Evolutionary conservation across 208 protist genomes (phyloP).

Genomic region (Trypanosoma platydactyli): DNA sequence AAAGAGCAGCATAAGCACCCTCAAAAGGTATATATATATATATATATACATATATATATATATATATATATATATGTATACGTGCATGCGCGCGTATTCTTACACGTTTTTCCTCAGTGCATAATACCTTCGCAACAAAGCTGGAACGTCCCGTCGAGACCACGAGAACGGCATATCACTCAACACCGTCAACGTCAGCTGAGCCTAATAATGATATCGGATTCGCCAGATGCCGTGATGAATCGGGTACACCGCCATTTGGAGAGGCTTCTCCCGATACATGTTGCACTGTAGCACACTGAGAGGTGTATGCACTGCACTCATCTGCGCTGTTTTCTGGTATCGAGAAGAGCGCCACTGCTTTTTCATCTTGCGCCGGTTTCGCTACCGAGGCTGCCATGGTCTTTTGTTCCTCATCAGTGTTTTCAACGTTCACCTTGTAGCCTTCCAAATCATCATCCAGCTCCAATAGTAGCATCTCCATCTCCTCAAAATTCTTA

Average conservation of each 20-base stretch:
- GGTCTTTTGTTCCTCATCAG: slow-evolving; percentile 7
- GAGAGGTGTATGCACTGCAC: neutral
- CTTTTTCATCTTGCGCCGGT: neutral
- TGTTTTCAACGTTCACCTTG: too few species aligned
- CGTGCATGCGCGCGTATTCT: too few species aligned
- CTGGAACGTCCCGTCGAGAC: too few species aligned
- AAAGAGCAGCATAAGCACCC: too few species aligned
- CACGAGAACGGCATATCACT: slow-evolving; percentile 37
- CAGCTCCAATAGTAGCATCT: slow-evolving; percentile 68
- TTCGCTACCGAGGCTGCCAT: neutral
- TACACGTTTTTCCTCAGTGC: too few species aligned
- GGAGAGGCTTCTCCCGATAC: slow-evolving; percentile 5
- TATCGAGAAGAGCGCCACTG: neutral
- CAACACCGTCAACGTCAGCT: slow-evolving; percentile 64
- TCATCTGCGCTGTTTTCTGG: neutral
- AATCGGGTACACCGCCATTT: neutral
- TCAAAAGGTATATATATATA: too few species aligned
- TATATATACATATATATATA: neutral
- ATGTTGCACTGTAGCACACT: neutral
- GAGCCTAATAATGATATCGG: slow-evolving; percentile 46
- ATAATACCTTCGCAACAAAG: too few species aligned
- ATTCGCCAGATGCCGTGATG: neutral
- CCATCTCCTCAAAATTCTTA: slow-evolving; percentile 83
- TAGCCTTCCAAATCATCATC: slow-evolving; percentile 69
- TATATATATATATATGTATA: too few species aligned